Percentiles rank a stretch among this genome's conserved stretches.
These are phyloP conservation scores for Arthrobotrys iridis DNA, from an alignment of 2,329 filamentous ascomycete genomes.

Conservation along the genomic window DNA sequence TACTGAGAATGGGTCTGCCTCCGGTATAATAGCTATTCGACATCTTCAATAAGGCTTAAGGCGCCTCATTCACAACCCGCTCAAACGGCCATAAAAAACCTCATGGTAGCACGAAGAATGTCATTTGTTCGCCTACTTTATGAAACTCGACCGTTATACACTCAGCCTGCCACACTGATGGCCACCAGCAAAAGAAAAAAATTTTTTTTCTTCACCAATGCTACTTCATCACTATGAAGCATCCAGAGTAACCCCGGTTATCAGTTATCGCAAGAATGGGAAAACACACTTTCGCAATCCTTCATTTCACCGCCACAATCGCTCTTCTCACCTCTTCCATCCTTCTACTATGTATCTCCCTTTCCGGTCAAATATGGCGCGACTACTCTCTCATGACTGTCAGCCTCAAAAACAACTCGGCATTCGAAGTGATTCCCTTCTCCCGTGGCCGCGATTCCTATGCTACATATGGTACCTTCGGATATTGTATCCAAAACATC, in stretches of 20 bases:
- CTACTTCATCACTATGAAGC: not conserved
- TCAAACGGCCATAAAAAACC: constrained; percentile 10
- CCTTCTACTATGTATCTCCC: constrained; percentile 21
- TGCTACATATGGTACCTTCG: constrained; percentile 42
- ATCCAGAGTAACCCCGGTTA: not conserved
- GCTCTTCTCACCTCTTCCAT: constrained; percentile 9
- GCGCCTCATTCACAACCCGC: not conserved
- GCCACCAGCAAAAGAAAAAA: not conserved
- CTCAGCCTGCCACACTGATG: no score
- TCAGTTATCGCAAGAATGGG: constrained; percentile 3
- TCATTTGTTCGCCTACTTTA: not conserved
- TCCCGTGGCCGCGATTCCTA: constrained; percentile 45
- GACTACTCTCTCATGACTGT: constrained; percentile 36
- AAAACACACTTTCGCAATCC: constrained; percentile 28
- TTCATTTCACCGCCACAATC: constrained; percentile 34
- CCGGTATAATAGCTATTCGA: not conserved
- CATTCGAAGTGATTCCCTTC: constrained; percentile 34
- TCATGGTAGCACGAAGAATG: constrained; percentile 24
- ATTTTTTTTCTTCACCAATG: not conserved
- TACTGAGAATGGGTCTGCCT: no score
- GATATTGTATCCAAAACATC: constrained; percentile 51
- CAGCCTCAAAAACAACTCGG: constrained; percentile 28
- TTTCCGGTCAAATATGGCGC: constrained; percentile 47
- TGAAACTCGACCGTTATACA: not conserved
- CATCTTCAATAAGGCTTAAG: constrained; percentile 1